Evolutionary conservation across 768 basidiomycete species (phyloP), one percentile per base, ranked within the genome.

Genomic region (Rhodotorula toruloides): DNA sequence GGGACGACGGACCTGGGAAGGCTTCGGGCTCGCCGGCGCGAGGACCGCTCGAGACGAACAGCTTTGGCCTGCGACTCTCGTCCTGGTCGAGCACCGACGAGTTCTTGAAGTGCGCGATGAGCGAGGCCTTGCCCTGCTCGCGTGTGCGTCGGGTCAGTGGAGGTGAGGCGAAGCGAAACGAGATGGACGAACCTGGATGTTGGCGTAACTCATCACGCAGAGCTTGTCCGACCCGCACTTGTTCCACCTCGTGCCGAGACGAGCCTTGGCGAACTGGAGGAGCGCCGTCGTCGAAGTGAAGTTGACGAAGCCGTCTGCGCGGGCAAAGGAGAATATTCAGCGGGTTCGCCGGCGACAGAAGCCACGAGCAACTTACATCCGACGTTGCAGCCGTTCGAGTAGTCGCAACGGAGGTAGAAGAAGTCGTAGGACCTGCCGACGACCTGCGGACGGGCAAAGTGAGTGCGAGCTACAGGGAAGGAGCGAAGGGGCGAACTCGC

Each of bases 201-300:
- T 91, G 6, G 91, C 91, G 75, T 91, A 93, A 71, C 87, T 57
- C 87, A 91, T 90, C 73, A 91, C 87, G 58, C 91, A 78, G 14
- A 91, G 86, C 74, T 93, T 93, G 77, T 92, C 89, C 67, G 89
- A 90, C 14, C 88, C 88, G 76, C 89, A 91, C 85, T 90, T 86
- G 75, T 93, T 91, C 90, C 91, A 93, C 77, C 88, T 89, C 68
- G 87, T 84, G 12, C 89, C 89, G 47, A 92, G 80, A 67, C 84
- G 84, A 58, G 81, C 80, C 76, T 83, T 85, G 11, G 88, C 88
- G 76, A 93, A 93, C 42, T 75, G 78, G 70, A 91, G 78, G 56
- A 93, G 81, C 72, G 90, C 88, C 67, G 86, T 79, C 37, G 90
- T 87, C 5, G 81, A 80, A 68, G 90, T 90, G 54, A 72, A 93